Conservation (phyloP, 768 basidiomycete species). For the Chalciporus chontae region DNA sequence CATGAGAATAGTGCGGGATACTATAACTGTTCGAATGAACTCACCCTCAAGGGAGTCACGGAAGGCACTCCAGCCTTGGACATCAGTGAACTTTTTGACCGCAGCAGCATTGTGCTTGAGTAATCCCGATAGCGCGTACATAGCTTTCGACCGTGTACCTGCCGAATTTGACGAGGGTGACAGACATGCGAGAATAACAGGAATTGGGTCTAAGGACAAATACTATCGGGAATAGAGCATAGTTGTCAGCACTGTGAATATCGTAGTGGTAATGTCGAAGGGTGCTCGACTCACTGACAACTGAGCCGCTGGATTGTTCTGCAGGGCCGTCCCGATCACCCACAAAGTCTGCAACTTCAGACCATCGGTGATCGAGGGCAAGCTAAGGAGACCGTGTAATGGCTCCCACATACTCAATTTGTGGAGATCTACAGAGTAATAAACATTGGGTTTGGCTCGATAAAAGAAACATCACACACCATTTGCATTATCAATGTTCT, state of each 20-base stretch:
- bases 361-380: slow-evolving; percentile 49
- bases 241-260: slow-evolving; percentile 3
- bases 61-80: slow-evolving; percentile 63
- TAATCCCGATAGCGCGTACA: slow-evolving; percentile 76
- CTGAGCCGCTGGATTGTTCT: slow-evolving; percentile 88
- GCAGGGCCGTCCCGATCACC: slow-evolving; percentile 86
- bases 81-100: slow-evolving; percentile 46
- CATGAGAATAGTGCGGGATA: slow-evolving; percentile 4
- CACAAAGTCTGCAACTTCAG: slow-evolving; percentile 72
- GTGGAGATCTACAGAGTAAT: slow-evolving; percentile 54
- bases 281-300: slow-evolving; percentile 48
- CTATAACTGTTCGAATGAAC: slow-evolving; percentile 2
- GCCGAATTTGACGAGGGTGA: slow-evolving; percentile 49
- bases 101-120: slow-evolving; percentile 76
- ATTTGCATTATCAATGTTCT: slow-evolving; percentile 90
- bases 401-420: slow-evolving; percentile 79
- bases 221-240: slow-evolving; percentile 41
- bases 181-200: slow-evolving; percentile 59
- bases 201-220: slow-evolving; percentile 61
- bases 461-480: slow-evolving; percentile 33
- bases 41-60: slow-evolving; percentile 59
- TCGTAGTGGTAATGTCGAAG: neutral
- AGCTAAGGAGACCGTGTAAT: slow-evolving; percentile 58
- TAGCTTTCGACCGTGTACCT: slow-evolving; percentile 68
- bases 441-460: neutral